Evolutionary conservation across 768 basidiomycete genomes (phyloP), one percentile per base, ranked within the genome.

Genomic region (Trametes gibbosa): DNA sequence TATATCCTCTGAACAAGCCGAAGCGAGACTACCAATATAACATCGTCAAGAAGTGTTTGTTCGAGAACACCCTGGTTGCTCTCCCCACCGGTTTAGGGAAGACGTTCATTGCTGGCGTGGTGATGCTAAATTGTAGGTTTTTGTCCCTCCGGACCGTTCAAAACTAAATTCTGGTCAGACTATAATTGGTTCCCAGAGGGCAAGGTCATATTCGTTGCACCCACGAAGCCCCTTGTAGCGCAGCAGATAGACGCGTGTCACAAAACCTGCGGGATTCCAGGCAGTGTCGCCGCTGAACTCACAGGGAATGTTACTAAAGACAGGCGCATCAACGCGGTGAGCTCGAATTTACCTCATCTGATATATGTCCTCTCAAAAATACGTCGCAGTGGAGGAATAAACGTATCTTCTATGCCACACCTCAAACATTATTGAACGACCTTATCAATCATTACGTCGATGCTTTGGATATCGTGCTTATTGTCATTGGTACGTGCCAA

Each of bases 31-130:
- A 98, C 68, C 97, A 99, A 66, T 95, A 81, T 70, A 96, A 97
- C 59, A 98, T 99, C 59, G 89, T 93, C 58, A 85, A 81, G 67
- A 80, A 84, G 29, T 90, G 86, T 65, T 79, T 99, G 23, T 93
- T 90, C 67, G 90, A 98, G 24, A 98, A 99, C 68, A 91, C 92
- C 7, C 82, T 99, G 8, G 95, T 98, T 27, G 90, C 95, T 0
- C 76, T 99, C 14, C 97, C 97, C 1, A 99, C 97, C 0, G 97
- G 97, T 45, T 76, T 98, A 13, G 97, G 97, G 16, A 99, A 99
- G 75, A 99, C 97, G 0, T 98, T 99, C 67, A 90, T 99, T 59
- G 97, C 97, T 3, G 95, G 96, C 0, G 93, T 92, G 2, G 83
- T 99, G 21, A 98, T 99, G 96, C 75, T 95, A 27, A 96, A 95